These are phyloP conservation scores for Gaeumannomyces tritici DNA, from an alignment of 2,329 filamentous ascomycete species.

Conservation along the genomic window DNA sequence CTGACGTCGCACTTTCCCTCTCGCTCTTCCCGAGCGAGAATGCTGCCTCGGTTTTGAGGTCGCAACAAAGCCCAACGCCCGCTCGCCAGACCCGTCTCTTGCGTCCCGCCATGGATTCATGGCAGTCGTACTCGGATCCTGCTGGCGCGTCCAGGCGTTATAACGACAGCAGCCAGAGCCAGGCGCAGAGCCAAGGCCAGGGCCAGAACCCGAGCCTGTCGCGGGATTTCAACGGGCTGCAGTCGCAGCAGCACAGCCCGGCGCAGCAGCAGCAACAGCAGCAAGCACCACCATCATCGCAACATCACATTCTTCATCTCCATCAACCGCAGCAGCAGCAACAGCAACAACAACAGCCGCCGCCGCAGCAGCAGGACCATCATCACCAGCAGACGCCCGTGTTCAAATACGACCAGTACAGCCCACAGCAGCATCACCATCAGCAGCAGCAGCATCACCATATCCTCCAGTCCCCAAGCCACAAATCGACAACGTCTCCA, in stretches of 20 bases:
- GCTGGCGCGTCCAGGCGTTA: slow-evolving; percentile 54
- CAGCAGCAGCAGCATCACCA: slow-evolving; percentile 1
- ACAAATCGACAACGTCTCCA: slow-evolving; percentile 47
- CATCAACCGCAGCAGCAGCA: slow-evolving; percentile 14
- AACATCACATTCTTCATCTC: slow-evolving; percentile 25
- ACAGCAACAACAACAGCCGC: slow-evolving; percentile 17
- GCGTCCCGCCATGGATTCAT: slow-evolving; percentile 42
- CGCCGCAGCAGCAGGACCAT: slow-evolving; percentile 13
- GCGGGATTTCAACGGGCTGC: slow-evolving; percentile 12
- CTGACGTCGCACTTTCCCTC: not conserved
- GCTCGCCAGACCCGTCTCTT: not conserved
- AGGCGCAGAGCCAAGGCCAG: not conserved
- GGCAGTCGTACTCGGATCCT: slow-evolving; percentile 60
- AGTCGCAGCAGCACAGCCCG: slow-evolving; percentile 12
- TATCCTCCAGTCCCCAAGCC: slow-evolving; percentile 7
- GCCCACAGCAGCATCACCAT: slow-evolving; percentile 11
- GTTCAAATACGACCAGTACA: slow-evolving; percentile 60
- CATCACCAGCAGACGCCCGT: slow-evolving; percentile 38
- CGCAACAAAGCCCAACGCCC: not conserved
- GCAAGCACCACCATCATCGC: slow-evolving; percentile 15
- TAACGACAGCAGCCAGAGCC: slow-evolving; percentile 35
- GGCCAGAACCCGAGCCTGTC: slow-evolving; percentile 6
- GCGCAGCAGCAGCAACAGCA: slow-evolving; percentile 13
- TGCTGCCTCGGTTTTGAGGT: not conserved
- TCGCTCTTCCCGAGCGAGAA: not conserved